Percentiles rank a stretch among this genome's conserved stretches.
These are phyloP conservation scores for Nicotiana rustica DNA, from an alignment of 305 asterid genomes.

Conservation along the genomic window DNA sequence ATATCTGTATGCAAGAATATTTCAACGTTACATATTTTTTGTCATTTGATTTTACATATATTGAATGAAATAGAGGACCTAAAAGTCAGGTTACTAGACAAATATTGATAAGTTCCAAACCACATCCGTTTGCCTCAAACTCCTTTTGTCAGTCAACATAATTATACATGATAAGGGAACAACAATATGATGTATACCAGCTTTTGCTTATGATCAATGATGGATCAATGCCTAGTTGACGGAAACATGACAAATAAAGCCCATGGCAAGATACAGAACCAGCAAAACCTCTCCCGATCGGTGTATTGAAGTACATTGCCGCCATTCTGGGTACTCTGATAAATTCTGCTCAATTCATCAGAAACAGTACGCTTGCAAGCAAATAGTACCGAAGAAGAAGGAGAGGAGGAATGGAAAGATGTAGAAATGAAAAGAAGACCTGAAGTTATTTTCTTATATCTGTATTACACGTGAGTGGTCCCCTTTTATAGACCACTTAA, in stretches of 20 bases:
- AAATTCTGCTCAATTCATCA: too few relatives aligned
- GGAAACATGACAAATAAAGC: slow-evolving; percentile 10
- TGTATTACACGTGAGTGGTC: too few relatives aligned
- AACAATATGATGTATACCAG: background rate
- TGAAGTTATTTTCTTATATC: too few relatives aligned
- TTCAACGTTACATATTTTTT: background rate
- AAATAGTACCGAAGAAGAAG: too few relatives aligned
- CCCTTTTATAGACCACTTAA: too few relatives aligned
- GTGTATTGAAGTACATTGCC: slow-evolving; percentile 15
- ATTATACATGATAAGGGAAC: background rate
- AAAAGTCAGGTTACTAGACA: background rate
- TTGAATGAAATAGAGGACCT: slow-evolving; percentile 14
- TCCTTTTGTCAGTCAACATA: background rate
- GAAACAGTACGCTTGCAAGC: too few relatives aligned
- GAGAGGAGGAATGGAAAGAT: too few relatives aligned
- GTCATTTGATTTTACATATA: background rate
- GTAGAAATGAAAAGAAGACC: too few relatives aligned
- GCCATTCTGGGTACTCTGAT: background rate
- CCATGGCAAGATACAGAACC: background rate
- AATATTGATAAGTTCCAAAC: background rate
- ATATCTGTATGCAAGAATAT: background rate
- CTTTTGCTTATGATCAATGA: slow-evolving; percentile 2
- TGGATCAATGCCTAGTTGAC: slow-evolving; percentile 17
- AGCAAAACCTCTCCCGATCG: background rate
- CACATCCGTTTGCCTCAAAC: background rate